Conservation (phyloP, 306 rosid species). For the Citrullus amarus region DNA sequence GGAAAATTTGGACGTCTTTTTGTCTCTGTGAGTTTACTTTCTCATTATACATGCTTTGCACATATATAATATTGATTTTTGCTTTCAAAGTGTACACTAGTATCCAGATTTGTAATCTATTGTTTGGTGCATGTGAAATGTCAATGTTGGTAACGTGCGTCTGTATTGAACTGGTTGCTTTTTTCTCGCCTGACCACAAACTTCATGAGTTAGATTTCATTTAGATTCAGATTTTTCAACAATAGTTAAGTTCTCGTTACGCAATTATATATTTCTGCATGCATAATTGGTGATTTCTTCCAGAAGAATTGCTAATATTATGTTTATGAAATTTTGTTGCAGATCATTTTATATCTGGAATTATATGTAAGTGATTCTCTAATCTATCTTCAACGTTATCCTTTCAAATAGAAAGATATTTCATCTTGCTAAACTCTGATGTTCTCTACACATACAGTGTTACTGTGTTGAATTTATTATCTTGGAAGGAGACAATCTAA, state of each 20-base stretch:
- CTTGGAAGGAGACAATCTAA: slow-evolving; percentile 78
- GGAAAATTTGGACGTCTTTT: slow-evolving; percentile 58
- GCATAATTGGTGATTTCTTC: background rate
- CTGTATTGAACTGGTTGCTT: background rate
- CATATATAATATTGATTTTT: background rate
- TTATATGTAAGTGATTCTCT: slow-evolving; percentile 53
- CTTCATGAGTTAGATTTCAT: background rate
- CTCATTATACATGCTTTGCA: background rate
- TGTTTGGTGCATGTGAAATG: background rate
- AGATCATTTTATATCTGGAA: slow-evolving; percentile 60
- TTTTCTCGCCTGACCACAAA: background rate
- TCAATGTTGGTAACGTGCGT: background rate
- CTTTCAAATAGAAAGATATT: background rate
- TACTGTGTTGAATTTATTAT: slow-evolving; percentile 68
- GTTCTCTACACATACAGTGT: slow-evolving; percentile 25
- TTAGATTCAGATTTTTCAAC: background rate
- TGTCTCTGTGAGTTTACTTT: slow-evolving; percentile 40
- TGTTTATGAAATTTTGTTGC: slow-evolving; percentile 21
- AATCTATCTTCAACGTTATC: background rate
- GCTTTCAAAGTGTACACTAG: background rate
- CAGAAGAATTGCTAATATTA: background rate
- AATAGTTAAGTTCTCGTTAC: background rate
- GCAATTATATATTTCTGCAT: background rate
- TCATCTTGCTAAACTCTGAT: background rate
- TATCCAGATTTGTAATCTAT: background rate